Evolutionary conservation across 306 rosid genomes (phyloP), one percentile per base, ranked within the genome.

Genomic region (Dicorynia guianensis): DNA sequence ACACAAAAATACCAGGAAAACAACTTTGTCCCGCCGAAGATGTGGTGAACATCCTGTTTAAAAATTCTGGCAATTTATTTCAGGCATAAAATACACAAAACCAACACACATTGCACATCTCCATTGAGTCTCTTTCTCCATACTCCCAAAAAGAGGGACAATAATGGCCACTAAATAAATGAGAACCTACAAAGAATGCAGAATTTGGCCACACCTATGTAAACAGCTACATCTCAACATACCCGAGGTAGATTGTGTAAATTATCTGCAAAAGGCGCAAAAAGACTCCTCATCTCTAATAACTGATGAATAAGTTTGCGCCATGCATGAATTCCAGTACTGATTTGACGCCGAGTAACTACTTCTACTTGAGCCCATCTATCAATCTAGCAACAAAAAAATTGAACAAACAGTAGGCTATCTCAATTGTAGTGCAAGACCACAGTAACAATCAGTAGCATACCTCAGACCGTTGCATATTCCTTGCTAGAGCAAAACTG

Each of bases 381-480:
- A 84, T 95, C 99, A 82, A 90, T 86, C 99, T 95, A 85, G 76
- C 15, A 82, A 68, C 48, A 82, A 80, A 50, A 81, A 74, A 70
- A 64, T 55, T 68, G 58, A 77, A 72, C 80, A 79, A 56, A 68
- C 17, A 40, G 77, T 71, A 68, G 18, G 38, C 80, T 49, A 42
- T 80, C 81, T 67, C 58, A 57, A 64, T 75, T 75, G 46, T 61
- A 53, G 53, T 79, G 60, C 36, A 71, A 84, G 69, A 59, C 20
- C 30, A 52, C 33, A 64, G 66, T 56, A 57, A 66, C 14, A 70
- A 78, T 73, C 35, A 79, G 58, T 8, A 44, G 72, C 82, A 76
- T 78, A 95, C 99, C 99, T 95, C 99, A 70, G 97, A 92, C 82
- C 99, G 89, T 70, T 95, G 99, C 57, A 92, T 92, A 79, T 90